Conservation (phyloP, 106 monocot genomes). For the Alisma plantagoaquatica region DNA sequence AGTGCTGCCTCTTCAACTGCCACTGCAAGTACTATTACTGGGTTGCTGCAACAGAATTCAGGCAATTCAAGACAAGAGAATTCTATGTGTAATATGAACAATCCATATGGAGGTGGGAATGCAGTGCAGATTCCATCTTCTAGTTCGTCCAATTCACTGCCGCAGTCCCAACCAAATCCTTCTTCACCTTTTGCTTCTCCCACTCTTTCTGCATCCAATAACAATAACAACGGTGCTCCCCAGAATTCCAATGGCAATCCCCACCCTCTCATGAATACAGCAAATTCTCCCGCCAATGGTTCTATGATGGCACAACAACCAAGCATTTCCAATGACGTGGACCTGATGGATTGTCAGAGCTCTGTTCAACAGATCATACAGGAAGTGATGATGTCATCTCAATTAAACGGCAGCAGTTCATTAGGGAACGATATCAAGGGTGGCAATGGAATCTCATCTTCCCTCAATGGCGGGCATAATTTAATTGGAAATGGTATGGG, state of each 20-base stretch:
- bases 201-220: constrained; percentile 41
- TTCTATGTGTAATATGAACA: constrained; percentile 15
- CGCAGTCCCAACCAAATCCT: constrained; percentile 33
- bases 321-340: constrained; percentile 29
- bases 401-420: constrained; percentile 16
- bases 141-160: constrained; percentile 41
- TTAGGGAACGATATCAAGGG: constrained; percentile 44
- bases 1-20: constrained; percentile 20
- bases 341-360: constrained; percentile 47
- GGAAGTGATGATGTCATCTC: constrained; percentile 66
- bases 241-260: constrained; percentile 15
- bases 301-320: constrained; percentile 21
- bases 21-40: constrained; percentile 13
- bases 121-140: constrained; percentile 35
- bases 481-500: constrained; percentile 25
- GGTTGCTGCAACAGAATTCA: constrained; percentile 38
- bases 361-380: constrained; percentile 64
- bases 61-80: constrained; percentile 49
- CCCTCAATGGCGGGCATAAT: constrained; percentile 25
- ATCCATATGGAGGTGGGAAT: constrained; percentile 27
- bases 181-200: constrained; percentile 40
- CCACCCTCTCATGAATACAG: constrained; percentile 13
- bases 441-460: constrained; percentile 21
- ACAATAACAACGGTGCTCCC: constrained; percentile 6
- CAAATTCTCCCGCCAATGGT: constrained; percentile 23